Evolutionary conservation across 805 yeast species (phyloP), one percentile per base, ranked within the genome.

Genomic region (Lipomyces yamanashiensis): DNA sequence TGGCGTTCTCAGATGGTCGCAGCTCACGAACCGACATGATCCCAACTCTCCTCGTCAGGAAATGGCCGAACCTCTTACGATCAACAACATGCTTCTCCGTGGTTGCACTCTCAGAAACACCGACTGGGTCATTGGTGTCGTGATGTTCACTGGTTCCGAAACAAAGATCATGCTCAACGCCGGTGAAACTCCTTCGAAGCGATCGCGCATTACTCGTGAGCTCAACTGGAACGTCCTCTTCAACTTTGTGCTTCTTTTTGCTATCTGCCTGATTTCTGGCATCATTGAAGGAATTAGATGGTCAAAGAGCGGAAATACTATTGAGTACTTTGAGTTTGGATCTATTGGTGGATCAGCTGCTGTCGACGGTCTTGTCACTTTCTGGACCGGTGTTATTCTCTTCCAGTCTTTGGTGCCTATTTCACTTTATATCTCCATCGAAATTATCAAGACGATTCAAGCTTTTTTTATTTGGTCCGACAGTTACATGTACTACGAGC

Each of bases 331-430:
- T 72, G 95, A 89, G 66, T 85, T 79, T 66, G 84, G 84, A 40
- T 83, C 90, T 0, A 80, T 80, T 70, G 88, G 85, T 1, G 80
- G 83, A 1, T 76, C 84, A 2, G 78, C 93, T 0, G 84, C 90
- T 0, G 80, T 81, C 8, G 87, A 85, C 69, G 96, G 92, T 58
- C 74, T 86, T 7, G 82, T 88, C 52, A 81, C 85, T 15, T 89
- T 88, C 72, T 87, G 87, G 75, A 93, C 89, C 37, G 85, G 87
- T 1, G 79, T 89, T 69, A 87, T 89, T 72, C 79, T 89, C 70
- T 86, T 88, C 73, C 95, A 89, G 76, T 82, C 90, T 1, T 78
- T 89, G 75, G 90, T 89, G 49, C 96, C 96, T 9, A 88, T 89
- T 69, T 89, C 96, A 2, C 81, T 89, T 61, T 89, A 88, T 74